Evolutionary conservation across 345 rosid species (phyloP), one percentile per base, ranked within the genome.

Genomic region (Eucalyptus coolabah): DNA sequence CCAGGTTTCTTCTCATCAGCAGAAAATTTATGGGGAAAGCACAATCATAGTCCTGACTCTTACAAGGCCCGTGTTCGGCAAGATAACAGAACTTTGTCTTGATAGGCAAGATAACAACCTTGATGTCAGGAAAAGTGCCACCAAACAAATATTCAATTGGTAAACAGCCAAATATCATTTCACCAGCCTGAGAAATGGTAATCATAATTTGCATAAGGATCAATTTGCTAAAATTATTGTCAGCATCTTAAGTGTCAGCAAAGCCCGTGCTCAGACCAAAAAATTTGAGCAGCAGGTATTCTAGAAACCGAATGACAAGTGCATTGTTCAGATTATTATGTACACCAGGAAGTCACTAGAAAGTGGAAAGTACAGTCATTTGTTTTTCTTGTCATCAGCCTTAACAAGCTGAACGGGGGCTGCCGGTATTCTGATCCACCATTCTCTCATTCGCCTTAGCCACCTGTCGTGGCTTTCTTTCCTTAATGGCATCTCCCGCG

Each of bases 391-490:
- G 91, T 95, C 96, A 47, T 94, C 96, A 1, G 91, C 67, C 94
- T 91, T 94, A 89, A 93, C 88, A 67, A 96, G 94, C 92, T 93
- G 95, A 89, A 97, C 98, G 12, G 97, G 98, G 83, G 99, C 99
- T 89, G 98, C 99, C 2, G 99, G 99, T 89, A 98, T 93, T 89
- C 97, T 93, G 87, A 95, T 87, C 99, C 98, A 98, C 99, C 99
- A 96, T 88, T 98, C 99, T 91, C 96, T 94, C 80, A 96, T n/a
- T 90, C 98, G 94, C 89, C 99, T 93, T 87, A 94, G 88, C 90
- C 88, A 89, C 91, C 96, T 93, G 80, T 93, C 93, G 86, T 93
- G 93, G 95, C 98, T 98, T 91, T 95, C 97, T 93, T 91, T 97
- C 94, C 99, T 92, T 87, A 87, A 94, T 14, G 96, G 94, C 90